A percentile compares a stretch with the other conserved stretches of the same genome.
These are phyloP conservation scores for Cutaneotrichosporon sp. DNA, from an alignment of 1,284 basidiomycete genomes.

Conservation along the genomic window DNA sequence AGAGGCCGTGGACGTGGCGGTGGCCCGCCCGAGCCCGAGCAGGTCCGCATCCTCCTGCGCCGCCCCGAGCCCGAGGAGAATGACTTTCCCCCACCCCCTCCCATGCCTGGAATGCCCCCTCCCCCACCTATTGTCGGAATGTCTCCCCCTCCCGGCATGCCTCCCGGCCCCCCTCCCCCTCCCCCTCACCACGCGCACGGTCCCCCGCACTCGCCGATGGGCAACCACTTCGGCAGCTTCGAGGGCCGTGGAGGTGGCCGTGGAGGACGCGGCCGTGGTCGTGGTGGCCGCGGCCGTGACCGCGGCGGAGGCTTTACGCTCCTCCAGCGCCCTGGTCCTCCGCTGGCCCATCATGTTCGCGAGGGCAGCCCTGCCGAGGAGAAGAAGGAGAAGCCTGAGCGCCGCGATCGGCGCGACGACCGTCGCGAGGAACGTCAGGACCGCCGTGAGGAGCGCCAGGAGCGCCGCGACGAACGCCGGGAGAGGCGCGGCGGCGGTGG, in stretches of 20 bases:
- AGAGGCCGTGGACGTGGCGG: conserved; percentile 20
- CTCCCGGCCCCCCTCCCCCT: not conserved
- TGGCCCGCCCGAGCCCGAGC: conserved; percentile 26
- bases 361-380: not conserved
- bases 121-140: not conserved
- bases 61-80: conserved; percentile 27
- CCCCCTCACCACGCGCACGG: not conserved
- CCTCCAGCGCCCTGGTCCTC: conserved; percentile 44
- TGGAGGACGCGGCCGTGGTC: conserved; percentile 23
- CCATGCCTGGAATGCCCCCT: not conserved
- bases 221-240: conserved; percentile 5
- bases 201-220: conserved; percentile 4
- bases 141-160: not conserved
- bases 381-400: not conserved
- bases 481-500: conserved; percentile 1
- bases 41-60: conserved; percentile 46
- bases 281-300: conserved; percentile 22
- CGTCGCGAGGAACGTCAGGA: not conserved
- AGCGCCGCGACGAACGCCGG: not conserved
- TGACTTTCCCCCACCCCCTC: not conserved
- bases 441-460: not conserved
- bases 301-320: conserved; percentile 39
- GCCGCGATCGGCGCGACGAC: not conserved
- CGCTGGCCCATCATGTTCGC: conserved; percentile 27
- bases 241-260: conserved; percentile 13